Percentiles rank a stretch among this genome's conserved stretches.
Conservation (phyloP, 331 rosid genomes). For the Quercus tomentella region DNA sequence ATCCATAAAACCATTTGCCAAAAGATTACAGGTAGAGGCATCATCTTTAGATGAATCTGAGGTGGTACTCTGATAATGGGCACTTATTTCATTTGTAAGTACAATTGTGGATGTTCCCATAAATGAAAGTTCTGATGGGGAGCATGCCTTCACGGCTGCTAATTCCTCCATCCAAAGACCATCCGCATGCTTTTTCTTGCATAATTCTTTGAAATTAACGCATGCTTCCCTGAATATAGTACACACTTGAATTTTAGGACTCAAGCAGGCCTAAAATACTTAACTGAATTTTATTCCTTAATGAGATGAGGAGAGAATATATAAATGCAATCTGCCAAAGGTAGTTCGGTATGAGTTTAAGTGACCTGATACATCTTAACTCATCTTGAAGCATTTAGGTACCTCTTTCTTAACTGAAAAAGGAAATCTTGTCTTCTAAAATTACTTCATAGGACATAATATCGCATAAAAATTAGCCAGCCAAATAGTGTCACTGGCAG, state of each 20-base stretch:
- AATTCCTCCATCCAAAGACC: slow-evolving; percentile 62
- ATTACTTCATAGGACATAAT: neutral
- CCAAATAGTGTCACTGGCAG: neutral
- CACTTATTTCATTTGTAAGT: slow-evolving; percentile 40
- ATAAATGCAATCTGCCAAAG: neutral
- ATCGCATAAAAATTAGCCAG: neutral
- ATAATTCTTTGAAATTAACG: slow-evolving; percentile 48
- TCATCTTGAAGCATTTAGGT: neutral
- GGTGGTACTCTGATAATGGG: slow-evolving; percentile 25
- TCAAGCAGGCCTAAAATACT: neutral
- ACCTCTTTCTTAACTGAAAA: neutral
- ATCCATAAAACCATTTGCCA: slow-evolving; percentile 13
- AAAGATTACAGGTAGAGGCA: slow-evolving; percentile 20
- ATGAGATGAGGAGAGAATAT: neutral
- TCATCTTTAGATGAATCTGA: slow-evolving; percentile 27
- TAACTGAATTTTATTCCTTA: neutral
- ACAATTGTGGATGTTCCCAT: slow-evolving; percentile 46
- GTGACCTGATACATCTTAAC: neutral
- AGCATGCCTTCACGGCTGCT: slow-evolving; percentile 53
- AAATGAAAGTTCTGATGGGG: slow-evolving; percentile 41
- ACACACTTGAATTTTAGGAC: neutral
- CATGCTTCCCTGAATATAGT: slow-evolving; percentile 55
- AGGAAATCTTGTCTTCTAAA: neutral
- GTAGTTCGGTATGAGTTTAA: neutral
- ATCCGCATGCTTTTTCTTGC: slow-evolving; percentile 60